Base-by-base conservation (phyloP, 2,329 filamentous ascomycete species). In the Exserohilum turcica region DNA sequence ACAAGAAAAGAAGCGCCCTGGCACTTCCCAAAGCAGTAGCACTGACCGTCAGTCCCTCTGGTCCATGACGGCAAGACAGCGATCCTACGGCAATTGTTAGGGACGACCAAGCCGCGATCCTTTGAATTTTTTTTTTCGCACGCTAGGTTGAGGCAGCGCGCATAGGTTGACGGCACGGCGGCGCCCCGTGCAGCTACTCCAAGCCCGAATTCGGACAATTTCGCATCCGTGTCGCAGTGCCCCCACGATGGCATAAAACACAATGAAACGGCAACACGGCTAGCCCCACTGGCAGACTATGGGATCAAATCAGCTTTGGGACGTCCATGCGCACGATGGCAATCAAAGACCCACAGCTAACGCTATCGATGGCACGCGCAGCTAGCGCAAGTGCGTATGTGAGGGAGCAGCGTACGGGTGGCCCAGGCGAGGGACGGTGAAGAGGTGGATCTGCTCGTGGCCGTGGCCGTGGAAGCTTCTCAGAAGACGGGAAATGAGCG, bases 191-290 rank as follows among this genome's bases (percentile, higher is more conserved):
- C 46, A 47, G 28, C 4, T 37, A 29, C 36, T 49, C 47, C 32
- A 38, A 43, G 33, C 38, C 28, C 28, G 16, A 24, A 8, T 18
- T 50, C 40, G 46, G 46, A 44, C 51, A 50, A 54, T 50, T 50
- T 54, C 35, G 39, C 46, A 48, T 19, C 18, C 13, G 24, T 42
- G 18, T 47, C 19, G 19, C 21, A 9, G 29, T 27, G 21, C 45
- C 38, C 38, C 46, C 45, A 54, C 40, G 46, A 50, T 54, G 28
- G 39, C 51, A 54, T 50, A 48, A 45, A 50, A 33, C 33, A 28
- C 46, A 50, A 50, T 54, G 51, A 54, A 54, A 54, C 51, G 50
- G 29, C 46, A 38, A 36, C 35, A 50, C 39, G 40, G 46, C 43
- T 33, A 24, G 40, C 29, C 51, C 46, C 51, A 50, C 51, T 40